Evolutionary conservation across 805 yeast genomes (phyloP).

Genomic region (Lipomyces starkeyi): DNA sequence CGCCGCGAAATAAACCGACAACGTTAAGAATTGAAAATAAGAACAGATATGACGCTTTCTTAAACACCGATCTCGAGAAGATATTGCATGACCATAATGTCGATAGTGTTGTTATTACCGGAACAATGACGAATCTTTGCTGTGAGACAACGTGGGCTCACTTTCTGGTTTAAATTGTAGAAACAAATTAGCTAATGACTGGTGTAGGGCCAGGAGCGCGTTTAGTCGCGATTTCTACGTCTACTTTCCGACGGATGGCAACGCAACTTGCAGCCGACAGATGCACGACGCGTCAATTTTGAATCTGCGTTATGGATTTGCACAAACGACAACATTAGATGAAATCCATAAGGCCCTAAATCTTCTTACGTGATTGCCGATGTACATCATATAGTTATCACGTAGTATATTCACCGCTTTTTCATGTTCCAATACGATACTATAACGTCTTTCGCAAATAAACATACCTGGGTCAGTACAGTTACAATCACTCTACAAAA

Average conservation of each 20-base stretch:
- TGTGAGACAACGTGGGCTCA: constrained; percentile 32
- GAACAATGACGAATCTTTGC: constrained; percentile 35
- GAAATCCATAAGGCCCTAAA: constrained; percentile 13
- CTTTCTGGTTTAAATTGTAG: background rate
- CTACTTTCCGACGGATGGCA: constrained; percentile 33
- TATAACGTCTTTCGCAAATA: too few relatives aligned
- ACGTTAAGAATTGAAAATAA: constrained; percentile 15
- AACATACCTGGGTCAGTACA: background rate
- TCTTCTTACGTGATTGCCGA: background rate
- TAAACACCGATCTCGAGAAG: constrained; percentile 28
- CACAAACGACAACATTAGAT: constrained; percentile 24
- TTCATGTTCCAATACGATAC: background rate
- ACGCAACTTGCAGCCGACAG: constrained; percentile 24
- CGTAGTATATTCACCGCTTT: too few relatives aligned
- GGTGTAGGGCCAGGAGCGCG: constrained; percentile 27
- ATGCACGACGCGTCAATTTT: constrained; percentile 25
- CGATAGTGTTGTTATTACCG: constrained; percentile 27
- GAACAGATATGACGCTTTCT: constrained; percentile 34
- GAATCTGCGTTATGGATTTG: constrained; percentile 28
- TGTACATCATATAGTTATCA: background rate
- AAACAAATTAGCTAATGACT: background rate
- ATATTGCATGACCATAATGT: constrained; percentile 10
- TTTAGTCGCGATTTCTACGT: constrained; percentile 29
- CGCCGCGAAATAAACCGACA: background rate
- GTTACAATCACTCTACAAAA: background rate